Evolutionary conservation across 768 basidiomycete species (phyloP).

Genomic region (Hygrocybe punicea): DNA sequence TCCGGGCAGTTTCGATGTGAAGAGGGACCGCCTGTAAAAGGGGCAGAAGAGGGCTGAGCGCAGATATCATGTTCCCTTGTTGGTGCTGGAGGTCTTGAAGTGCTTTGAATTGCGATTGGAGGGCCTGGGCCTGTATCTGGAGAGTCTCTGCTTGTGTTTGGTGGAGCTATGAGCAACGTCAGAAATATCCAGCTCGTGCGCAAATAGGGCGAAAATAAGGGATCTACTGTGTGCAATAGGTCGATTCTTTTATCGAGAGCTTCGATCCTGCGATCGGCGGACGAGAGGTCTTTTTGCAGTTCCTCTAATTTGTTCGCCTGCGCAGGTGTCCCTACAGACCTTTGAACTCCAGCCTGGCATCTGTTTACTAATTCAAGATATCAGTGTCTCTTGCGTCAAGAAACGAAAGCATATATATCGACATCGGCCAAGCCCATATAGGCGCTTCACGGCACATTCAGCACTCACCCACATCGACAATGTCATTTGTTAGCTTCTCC

Average conservation of each 20-base stretch:
- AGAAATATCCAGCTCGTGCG: neutral
- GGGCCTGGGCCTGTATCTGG: conserved; percentile 42
- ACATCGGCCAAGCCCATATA: conserved; percentile 11
- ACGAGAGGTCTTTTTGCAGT: conserved; percentile 38
- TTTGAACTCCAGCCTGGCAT: conserved; percentile 59
- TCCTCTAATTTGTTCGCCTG: conserved; percentile 44
- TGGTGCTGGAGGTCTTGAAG: conserved; percentile 63
- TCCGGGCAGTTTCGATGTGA: conserved; percentile 49
- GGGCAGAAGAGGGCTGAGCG: conserved; percentile 58
- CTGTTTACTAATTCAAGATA: conserved; percentile 48
- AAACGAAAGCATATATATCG: neutral
- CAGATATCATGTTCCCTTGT: conserved; percentile 51
- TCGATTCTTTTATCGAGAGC: conserved; percentile 55
- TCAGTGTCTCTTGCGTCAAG: conserved; percentile 6
- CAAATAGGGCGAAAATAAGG: neutral
- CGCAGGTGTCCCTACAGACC: conserved; percentile 53
- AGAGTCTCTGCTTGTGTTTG: conserved; percentile 46
- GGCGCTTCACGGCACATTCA: conserved; percentile 4
- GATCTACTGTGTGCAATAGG: conserved; percentile 49
- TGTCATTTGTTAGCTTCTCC: conserved; percentile 48
- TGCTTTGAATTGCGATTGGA: conserved; percentile 54
- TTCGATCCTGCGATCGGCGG: conserved; percentile 38
- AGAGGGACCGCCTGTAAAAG: conserved; percentile 56
- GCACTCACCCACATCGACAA: conserved; percentile 53
- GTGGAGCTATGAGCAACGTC: conserved; percentile 35